Evolutionary conservation across 148 eudicot genomes (phyloP).

Genomic region (Diospyros lotus): DNA sequence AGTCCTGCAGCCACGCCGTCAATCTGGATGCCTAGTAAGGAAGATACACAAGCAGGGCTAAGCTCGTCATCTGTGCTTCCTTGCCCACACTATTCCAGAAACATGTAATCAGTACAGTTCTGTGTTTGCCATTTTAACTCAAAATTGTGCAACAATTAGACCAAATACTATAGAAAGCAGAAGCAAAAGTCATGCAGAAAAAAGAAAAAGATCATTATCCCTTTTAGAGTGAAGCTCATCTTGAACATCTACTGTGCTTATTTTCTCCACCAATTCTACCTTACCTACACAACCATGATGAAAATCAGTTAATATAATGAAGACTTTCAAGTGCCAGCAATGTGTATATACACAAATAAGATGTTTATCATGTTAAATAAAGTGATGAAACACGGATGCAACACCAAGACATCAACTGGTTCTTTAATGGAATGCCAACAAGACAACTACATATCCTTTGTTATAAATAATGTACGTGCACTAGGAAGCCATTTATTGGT

Average conservation of each 20-base stretch:
- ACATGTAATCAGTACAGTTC: constrained; percentile 14
- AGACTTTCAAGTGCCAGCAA: neutral
- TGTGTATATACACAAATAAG: neutral
- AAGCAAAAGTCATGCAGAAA: neutral
- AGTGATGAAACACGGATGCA: neutral
- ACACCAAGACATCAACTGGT: neutral
- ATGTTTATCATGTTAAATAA: neutral
- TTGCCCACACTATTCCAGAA: constrained; percentile 82
- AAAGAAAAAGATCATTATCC: constrained; percentile 19
- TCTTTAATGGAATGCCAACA: neutral
- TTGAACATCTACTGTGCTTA: constrained; percentile 41
- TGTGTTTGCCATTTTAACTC: constrained; percentile 7
- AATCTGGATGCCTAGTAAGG: constrained; percentile 68
- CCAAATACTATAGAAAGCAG: constrained; percentile 8
- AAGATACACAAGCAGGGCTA: constrained; percentile 85
- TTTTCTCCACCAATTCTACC: constrained; percentile 42
- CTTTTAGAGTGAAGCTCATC: constrained; percentile 42
- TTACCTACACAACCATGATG: constrained; percentile 44
- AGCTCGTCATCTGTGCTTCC: constrained; percentile 93
- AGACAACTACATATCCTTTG: neutral
- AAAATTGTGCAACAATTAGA: constrained; percentile 15
- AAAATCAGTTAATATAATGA: constrained; percentile 13
- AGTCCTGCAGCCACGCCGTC: constrained; percentile 85
- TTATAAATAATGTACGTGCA: no score
- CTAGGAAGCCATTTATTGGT: no score